Evolutionary conservation across 805 yeast species (phyloP).

Genomic region (Lachancea mirantina): DNA sequence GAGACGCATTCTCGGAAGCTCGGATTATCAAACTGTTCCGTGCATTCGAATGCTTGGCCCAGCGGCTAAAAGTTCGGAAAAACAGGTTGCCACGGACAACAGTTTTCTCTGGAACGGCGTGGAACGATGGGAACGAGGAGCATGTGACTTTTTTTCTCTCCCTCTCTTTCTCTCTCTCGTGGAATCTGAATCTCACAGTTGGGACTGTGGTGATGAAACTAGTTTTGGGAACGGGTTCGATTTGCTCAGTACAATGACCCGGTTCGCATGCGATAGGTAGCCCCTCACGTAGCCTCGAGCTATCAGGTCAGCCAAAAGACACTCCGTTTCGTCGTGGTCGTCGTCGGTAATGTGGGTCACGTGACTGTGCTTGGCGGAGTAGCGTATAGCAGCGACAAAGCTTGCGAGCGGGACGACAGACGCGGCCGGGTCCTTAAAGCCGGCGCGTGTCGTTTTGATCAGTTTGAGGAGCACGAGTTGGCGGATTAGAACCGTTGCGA

Average conservation of each 20-base stretch:
- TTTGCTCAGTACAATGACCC: constrained; percentile 69
- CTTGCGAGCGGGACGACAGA: constrained; percentile 15
- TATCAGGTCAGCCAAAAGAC: constrained; percentile 61
- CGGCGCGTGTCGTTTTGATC: constrained; percentile 34
- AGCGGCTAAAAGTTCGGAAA: no score
- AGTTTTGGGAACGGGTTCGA: constrained; percentile 60
- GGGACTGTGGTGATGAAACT: constrained; percentile 5
- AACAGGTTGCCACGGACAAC: no score
- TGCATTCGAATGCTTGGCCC: no score
- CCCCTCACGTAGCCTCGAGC: constrained; percentile 61
- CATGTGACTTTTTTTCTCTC: background rate
- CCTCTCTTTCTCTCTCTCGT: background rate
- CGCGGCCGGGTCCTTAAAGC: constrained; percentile 7
- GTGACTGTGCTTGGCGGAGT: constrained; percentile 5
- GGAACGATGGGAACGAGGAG: no score
- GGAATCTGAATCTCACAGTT: no score
- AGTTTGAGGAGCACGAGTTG: constrained; percentile 45
- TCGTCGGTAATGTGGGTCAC: constrained; percentile 9
- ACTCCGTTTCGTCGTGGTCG: constrained; percentile 55
- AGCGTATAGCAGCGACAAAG: constrained; percentile 7
- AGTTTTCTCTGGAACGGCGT: no score
- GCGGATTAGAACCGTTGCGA: constrained; percentile 48
- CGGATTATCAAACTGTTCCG: no score
- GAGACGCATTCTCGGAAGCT: no score
- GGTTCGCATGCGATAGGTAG: constrained; percentile 68